Evolutionary conservation across 768 basidiomycete genomes (phyloP), one percentile per base, ranked within the genome.

Genomic region (Lyophyllum shimeji): DNA sequence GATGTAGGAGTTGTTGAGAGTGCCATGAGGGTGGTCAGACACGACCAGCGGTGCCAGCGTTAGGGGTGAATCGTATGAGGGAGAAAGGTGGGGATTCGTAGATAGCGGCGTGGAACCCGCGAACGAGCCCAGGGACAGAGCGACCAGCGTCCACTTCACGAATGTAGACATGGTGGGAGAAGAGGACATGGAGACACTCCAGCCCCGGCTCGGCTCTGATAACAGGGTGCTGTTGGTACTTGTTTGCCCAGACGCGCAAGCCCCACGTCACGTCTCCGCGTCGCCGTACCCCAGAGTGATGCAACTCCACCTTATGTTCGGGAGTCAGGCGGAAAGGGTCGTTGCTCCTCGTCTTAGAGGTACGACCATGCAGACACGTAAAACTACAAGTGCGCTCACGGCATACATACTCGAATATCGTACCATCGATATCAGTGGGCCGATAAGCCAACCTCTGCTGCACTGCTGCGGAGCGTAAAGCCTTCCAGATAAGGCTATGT

Each of bases 1-100:
- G 60, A 98, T 93, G 76, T 98, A 98, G n/a, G 92, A 90, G 78
- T 95, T 89, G 76, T 89, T 86, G 69, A 95, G 75, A 54, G 82
- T 76, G 50, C 86, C 85, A 71, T 90, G 85, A 51, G 84, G 81
- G 65, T 89, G 86, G 59, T 83, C 74, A 37, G 74, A 74, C 34
- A 76, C 79, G 52, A 80, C 60, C 49, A 91, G 72, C 27, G 89
- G 89, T 8, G 89, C 90, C 46, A 85, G 69, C 15, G 75, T 61
- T 39, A 88, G 66, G 43, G 81, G 74, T 21, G 79, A 71, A 45
- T 77, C 76, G 39, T 66, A 60, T 15, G 71, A 65, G 23, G 65
- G 60, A 39, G 69, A 45, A 46, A 64, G 61, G 55, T 69, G 65
- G 27, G 74, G 66, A 57, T 62, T 69, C n/a, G 81, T 83, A 52